Evolutionary conservation across 768 basidiomycete genomes (phyloP), one percentile per base, ranked within the genome.

Genomic region (Strobilomyces dryophilus): DNA sequence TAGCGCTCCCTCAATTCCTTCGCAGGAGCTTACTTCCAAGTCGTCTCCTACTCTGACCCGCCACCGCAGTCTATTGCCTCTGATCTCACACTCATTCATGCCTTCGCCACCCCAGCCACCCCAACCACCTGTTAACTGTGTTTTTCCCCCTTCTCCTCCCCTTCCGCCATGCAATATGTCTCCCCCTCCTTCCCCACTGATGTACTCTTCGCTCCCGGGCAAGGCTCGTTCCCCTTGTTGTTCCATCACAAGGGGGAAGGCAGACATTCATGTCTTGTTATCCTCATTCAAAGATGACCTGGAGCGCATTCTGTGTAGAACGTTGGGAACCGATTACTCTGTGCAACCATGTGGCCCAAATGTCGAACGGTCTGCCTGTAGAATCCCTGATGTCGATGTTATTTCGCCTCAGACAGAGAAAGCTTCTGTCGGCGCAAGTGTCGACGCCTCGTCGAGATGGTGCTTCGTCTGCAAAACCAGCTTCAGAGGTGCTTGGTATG

Each of bases 201-300:
- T 44, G 12, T 40, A 43, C 18, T 44, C 44, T 34, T 37, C 55
- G 10, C 11, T 43, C 27, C 15, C 24, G 14, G 45, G 21, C 49
- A 43, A 39, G 15, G 39, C 47, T 18, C 32, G n/a, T n/a, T 34
- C 41, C 8, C 40, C 53, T 29, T 80, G 79, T 62, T 83, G 81
- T 64, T 66, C 77, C 5, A 58, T 77, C 4, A 57, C 73, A 2
- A 69, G 77, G 49, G 74, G 73, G 45, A 84, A 76, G 65, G 65
- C 63, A 36, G 82, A 85, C 49, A 66, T 87, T 8, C 69, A 73
- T 50, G 46, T 56, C 1, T 64, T 84, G 31, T 56, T 87, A 36
- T 57, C 67, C 44, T 70, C 70, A n/a, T 85, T 87, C 62, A 77
- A 82, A 61, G 57, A 64, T 10, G 77, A 82, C 49, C 67, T 88